phyloP scores from a whole-genome alignment of 345 rosid species.

The Salix suchowensis region DNA sequence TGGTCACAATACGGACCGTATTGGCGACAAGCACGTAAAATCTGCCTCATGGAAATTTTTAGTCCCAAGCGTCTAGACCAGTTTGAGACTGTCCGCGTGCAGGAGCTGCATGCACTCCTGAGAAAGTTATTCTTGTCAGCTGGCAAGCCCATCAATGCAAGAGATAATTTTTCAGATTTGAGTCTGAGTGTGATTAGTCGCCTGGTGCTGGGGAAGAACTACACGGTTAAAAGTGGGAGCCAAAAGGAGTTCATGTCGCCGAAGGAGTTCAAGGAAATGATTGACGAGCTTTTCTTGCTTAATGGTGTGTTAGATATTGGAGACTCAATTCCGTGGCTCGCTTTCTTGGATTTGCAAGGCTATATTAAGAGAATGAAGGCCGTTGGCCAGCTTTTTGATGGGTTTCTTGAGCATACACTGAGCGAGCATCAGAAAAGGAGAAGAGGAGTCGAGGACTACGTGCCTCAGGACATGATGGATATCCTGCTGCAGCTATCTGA shows the following conservation, averaged over 20 bases:
- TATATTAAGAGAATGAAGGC: conserved; percentile 58
- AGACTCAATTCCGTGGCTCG: conserved; percentile 60
- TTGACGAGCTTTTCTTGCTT: conserved; percentile 58
- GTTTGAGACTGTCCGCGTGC: conserved; percentile 45
- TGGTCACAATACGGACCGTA: conserved; percentile 69
- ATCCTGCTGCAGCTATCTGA: conserved; percentile 57
- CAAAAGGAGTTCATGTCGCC: conserved; percentile 37
- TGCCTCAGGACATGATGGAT: conserved; percentile 60
- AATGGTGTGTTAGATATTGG: conserved; percentile 59
- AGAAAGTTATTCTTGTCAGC: conserved; percentile 11
- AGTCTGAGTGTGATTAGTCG: conserved; percentile 57
- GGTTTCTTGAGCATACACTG: conserved; percentile 55
- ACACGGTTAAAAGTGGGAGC: conserved; percentile 27
- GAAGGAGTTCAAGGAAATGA: conserved; percentile 60
- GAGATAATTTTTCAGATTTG: conserved; percentile 37
- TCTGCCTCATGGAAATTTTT: conserved; percentile 55
- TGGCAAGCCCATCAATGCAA: conserved; percentile 22
- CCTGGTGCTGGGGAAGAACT: conserved; percentile 62
- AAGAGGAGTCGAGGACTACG: conserved; percentile 26
- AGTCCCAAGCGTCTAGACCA: conserved; percentile 52
- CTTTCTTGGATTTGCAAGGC: conserved; percentile 59
- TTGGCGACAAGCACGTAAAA: conserved; percentile 60
- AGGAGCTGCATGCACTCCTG: conserved; percentile 38
- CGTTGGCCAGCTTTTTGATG: conserved; percentile 46
- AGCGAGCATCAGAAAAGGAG: conserved; percentile 50